Conservation (phyloP, 202 grass and related monocot genomes). For the Alloteropsis angusta region DNA sequence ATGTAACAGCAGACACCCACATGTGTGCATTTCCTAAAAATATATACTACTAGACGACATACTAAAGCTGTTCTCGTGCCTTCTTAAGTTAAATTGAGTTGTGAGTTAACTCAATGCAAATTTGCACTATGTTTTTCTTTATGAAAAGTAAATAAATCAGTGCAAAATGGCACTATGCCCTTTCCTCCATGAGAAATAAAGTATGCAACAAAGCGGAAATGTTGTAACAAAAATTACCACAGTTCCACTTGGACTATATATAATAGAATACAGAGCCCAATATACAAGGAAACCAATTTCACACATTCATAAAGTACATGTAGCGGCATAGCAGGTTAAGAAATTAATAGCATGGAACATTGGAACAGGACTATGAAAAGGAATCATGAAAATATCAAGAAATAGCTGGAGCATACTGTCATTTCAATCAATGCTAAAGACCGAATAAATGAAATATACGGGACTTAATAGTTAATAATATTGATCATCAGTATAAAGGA, state of each 20-base stretch:
- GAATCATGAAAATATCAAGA: neutral
- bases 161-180: neutral
- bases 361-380: neutral
- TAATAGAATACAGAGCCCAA: neutral
- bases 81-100: neutral
- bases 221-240: neutral
- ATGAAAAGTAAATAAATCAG: neutral
- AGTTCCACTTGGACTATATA: neutral
- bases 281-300: neutral
- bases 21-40: neutral
- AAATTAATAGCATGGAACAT: neutral
- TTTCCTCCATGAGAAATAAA: neutral
- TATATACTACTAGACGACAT: neutral
- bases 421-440: constrained; percentile 2
- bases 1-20: neutral
- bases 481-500: neutral
- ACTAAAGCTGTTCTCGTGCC: neutral
- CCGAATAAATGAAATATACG: neutral
- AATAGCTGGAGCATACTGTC: neutral
- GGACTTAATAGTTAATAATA: neutral
- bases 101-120: neutral
- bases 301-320: neutral
- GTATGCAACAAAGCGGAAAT: neutral
- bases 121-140: neutral
- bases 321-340: neutral